Base-by-base conservation (phyloP, 1,139 yeast species). In the Magnusiomyces magnusii region DNA sequence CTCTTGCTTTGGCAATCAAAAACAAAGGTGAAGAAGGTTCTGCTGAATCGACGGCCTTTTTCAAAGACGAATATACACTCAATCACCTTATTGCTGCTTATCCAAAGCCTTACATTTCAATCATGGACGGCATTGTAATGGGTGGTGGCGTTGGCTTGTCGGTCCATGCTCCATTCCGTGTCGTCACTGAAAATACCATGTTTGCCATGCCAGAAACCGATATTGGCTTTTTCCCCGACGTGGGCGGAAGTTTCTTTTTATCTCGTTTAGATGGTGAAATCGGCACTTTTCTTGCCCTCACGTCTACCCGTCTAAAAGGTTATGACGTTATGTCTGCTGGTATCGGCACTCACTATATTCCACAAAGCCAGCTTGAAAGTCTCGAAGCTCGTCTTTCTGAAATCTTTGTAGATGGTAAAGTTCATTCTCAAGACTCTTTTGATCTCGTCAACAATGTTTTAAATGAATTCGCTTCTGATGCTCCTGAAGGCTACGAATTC, bases 201-300 rank as follows among this genome's bases (percentile, higher is more conserved):
- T 82, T 92, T 75, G 96, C 98, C 62, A 95, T 93, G 99, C 99
- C 99, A 3, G 99, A 93, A 73, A 87, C 95, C 80, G 93, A 89
- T 67, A 93, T 95, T 71, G 99, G 99, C 0, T 90, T 92, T 72
- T 88, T 89, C 76, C 96, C 97, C 10, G 99, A 93, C 71, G 98
- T 93, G 10, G 99, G 98, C 51, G 86, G 95, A 50, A 84, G 96
- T 5, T 92, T 88, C 74, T 92, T 92, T 74, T 77, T 95, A 66
- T 90, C 96, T 50, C 81, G 89, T 65, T 75, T 91, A 63, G 93
- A 87, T 68, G 90, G 89, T 61, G 83, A 87, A 68, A 75, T 92
- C 62, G 98, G 98, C 53, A 82, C 85, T 70, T 93, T 88, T 72
- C 76, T 90, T 63, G 95, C 96, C 19, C 77, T 93, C 66, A 92